Base-by-base conservation (phyloP, 176 grass and related monocot genomes). In the Cenchrus fungigraminus region DNA sequence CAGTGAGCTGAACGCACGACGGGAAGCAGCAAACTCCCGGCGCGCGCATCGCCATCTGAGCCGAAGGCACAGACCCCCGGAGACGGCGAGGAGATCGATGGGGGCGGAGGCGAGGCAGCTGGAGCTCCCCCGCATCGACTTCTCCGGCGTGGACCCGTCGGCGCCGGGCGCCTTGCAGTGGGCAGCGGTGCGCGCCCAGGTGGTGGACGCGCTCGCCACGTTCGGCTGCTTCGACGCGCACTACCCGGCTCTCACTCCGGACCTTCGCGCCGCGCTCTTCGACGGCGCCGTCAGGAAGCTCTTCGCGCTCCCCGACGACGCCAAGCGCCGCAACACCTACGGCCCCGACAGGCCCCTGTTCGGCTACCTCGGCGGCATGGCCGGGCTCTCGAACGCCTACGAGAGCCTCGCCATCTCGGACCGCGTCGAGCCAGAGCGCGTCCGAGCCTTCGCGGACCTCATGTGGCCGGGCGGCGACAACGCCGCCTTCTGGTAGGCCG, bases 381-480 rank as follows among this genome's bases (percentile, higher is more conserved):
- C 91, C 1, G 85, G 71, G 15, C 6, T 85, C 45, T 59, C 56
- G 6, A 58, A 84, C 13, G 67, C 51, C 8, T 92, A 86, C 79
- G 91, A 97, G 79, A 88, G 89, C 86, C 53, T 95, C 28, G 80
- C 91, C 61, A 51, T 98, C n/a, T 49, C 66, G 1, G 87, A 90
- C 73, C 82, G 61, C 44, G 20, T 46, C 12, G 51, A 8, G 11
- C 57, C 19, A 1, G 60, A 86, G 5, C 54, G 32, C 7, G 65
- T 91, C 79, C 43, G 37, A 2, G 51, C 69, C 2, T 95, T 98
- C 45, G 75, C 87, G 15, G 79, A 81, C 9, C 79, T 93, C 71
- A 14, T 98, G 69, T 91, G 86, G 83, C 92, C 95, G 13, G 85
- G 68, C 56, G 90, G 17, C 9, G 40, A 68, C 19, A 88, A 86